A percentile compares a stretch with the other conserved stretches of the same genome.
phyloP scores from a whole-genome alignment of 495 filamentous ascomycete genomes.

The Aspergillus affinis region DNA sequence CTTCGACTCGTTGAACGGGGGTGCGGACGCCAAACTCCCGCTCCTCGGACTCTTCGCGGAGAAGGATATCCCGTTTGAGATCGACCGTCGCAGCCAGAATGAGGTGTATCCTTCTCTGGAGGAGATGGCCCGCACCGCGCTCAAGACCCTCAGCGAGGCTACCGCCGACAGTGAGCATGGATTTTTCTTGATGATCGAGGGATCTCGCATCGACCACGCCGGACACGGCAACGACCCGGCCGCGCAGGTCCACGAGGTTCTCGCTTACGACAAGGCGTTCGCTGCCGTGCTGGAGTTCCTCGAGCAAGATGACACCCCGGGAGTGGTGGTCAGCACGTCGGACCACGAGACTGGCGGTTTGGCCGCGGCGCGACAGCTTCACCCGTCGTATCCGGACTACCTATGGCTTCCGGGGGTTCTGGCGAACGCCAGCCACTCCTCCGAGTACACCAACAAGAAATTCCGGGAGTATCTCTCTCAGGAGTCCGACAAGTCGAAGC shows the following conservation, averaged over 20 bases:
- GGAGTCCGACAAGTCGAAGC: conserved; percentile 22
- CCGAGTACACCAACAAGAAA: conserved; percentile 62
- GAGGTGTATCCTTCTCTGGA: conserved; percentile 84
- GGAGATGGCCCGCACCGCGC: conserved; percentile 85
- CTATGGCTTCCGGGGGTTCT: conserved; percentile 83
- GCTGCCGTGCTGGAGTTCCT: conserved; percentile 80
- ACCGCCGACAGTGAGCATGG: conserved; percentile 84
- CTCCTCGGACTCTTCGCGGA: conserved; percentile 83
- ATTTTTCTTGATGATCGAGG: conserved; percentile 98
- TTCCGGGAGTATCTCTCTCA: conserved; percentile 56
- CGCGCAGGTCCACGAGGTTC: conserved; percentile 90
- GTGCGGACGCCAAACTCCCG: conserved; percentile 73
- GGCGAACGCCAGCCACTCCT: conserved; percentile 75
- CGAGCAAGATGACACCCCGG: conserved; percentile 66
- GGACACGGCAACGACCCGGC: conserved; percentile 94
- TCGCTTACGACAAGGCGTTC: conserved; percentile 89
- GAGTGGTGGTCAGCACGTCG: conserved; percentile 81
- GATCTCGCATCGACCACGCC: conserved; percentile 92
- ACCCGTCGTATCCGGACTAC: conserved; percentile 69
- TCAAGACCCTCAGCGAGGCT: conserved; percentile 75
- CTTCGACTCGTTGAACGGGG: conserved; percentile 75
- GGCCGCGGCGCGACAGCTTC: conserved; percentile 72
- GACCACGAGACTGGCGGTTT: conserved; percentile 97
- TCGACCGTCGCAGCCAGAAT: conserved; percentile 77
- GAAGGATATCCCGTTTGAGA: conserved; percentile 84